Evolutionary conservation across 2,329 filamentous ascomycete genomes (phyloP), one percentile per base, ranked within the genome.

Genomic region (Xylariaceae sp.): DNA sequence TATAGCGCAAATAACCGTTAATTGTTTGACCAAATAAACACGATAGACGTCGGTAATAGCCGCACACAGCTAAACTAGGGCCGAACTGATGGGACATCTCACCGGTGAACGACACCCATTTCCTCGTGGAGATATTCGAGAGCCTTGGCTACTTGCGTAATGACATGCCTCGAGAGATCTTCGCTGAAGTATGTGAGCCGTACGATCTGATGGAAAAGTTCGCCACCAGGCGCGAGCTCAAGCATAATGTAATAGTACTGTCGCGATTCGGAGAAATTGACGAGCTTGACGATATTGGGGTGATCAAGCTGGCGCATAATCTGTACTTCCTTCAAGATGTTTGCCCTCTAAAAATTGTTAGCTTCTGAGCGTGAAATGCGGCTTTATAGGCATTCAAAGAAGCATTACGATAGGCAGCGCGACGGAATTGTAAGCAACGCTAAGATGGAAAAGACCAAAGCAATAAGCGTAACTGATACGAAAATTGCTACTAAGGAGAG

Each of bases 201-300:
- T 50, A 99, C 94, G 64, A 99, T 97, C 71, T 97, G 92, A 71
- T 99, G 94, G 78, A 99, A 99, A 8, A 99, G 78, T 74, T 99
- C 94, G 68, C 94, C 94, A 56, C 94, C 94, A 0, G 91, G 91
- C 55, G 92, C 95, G 43, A 97, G 80, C 73, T 99, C 94, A 41
- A 99, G 83, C 43, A 99, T 85, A 64, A 99, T 96, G 75, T 95
- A 99, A 74, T 97, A 97, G 71, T 96, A 96, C 71, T 97, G 91
- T 55, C 83, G 81, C 1, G 91, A 95, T 72, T 99, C 94, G 60
- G 88, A 88, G 69, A 97, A 97, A 66, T 96, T 90, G 66, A 97
- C 80, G 55, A 99, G 83, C 69, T 90, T 92, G 71, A 96, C 85
- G 58, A 99, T 94, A 70, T 97, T 97, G 59, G 92, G 91, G 64